Evolutionary conservation across 768 basidiomycete genomes (phyloP).

Genomic region (Boletellus sp.): DNA sequence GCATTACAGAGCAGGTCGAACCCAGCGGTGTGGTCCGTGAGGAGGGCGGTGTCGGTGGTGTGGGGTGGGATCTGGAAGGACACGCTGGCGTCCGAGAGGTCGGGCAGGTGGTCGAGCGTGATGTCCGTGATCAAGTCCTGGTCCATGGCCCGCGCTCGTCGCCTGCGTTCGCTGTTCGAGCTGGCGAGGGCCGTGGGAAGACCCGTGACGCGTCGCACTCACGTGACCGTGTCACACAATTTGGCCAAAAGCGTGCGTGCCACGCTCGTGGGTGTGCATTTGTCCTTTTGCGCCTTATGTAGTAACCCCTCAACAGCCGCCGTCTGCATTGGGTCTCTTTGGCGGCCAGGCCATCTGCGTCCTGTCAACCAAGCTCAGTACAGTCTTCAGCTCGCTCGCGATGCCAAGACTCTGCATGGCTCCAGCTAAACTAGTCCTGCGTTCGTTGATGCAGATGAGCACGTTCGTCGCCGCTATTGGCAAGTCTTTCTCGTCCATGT

Average conservation of each 20-base stretch:
- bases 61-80: constrained; percentile 52
- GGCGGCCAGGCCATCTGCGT: too few relatives aligned
- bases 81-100: constrained; percentile 41
- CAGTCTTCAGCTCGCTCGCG: background rate
- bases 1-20: constrained; percentile 37
- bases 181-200: constrained; percentile 21
- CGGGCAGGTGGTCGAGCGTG: constrained; percentile 53
- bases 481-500: constrained; percentile 12
- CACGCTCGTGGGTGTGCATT: constrained; percentile 7
- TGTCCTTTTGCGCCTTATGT: constrained; percentile 14
- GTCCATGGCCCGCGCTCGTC: constrained; percentile 5
- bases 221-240: constrained; percentile 20
- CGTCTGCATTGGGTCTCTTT: background rate
- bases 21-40: constrained; percentile 40
- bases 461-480: constrained; percentile 7
- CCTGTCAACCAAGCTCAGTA: too few relatives aligned
- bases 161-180: constrained; percentile 3
- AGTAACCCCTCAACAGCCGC: constrained; percentile 5
- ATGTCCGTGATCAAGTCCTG: constrained; percentile 35
- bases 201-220: constrained; percentile 23
- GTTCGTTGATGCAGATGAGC: constrained; percentile 15
- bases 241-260: background rate
- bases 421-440: constrained; percentile 10
- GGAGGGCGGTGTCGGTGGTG: constrained; percentile 30
- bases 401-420: background rate